Percentiles rank a stretch among this genome's conserved stretches.
Conservation (phyloP, 2,329 filamentous ascomycete genomes). For the Mollisia scopiformis region DNA sequence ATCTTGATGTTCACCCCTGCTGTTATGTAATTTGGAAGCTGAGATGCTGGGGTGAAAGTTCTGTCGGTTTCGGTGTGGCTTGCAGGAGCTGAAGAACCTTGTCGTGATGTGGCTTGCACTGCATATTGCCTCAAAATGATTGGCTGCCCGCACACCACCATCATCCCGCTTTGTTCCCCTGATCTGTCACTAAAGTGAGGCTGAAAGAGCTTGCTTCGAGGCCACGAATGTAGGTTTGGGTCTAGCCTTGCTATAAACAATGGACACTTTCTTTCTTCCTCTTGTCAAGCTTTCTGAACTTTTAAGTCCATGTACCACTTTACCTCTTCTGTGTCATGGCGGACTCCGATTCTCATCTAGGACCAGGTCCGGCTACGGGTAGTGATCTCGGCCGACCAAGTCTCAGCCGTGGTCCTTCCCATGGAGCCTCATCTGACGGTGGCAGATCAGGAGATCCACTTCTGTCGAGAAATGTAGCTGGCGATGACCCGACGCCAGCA, state of each 20-base stretch:
- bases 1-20: no score
- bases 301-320: neutral
- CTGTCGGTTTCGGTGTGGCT: no score
- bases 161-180: neutral
- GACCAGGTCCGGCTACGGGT: neutral
- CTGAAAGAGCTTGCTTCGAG: neutral
- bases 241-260: neutral
- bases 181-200: neutral
- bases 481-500: neutral
- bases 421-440: neutral
- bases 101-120: neutral
- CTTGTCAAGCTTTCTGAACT: neutral
- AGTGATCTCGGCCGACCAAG: neutral
- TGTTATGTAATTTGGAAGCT: no score
- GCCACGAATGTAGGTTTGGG: neutral
- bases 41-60: no score
- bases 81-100: neutral
- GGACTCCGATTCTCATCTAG: neutral
- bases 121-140: neutral
- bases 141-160: neutral
- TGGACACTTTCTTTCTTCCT: neutral
- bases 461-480: neutral
- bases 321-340: neutral
- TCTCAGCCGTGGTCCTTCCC: slow-evolving; percentile 1
- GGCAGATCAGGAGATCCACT: neutral